Base-by-base conservation (phyloP, 805 yeast genomes). In the Grigorovia jiainica region DNA sequence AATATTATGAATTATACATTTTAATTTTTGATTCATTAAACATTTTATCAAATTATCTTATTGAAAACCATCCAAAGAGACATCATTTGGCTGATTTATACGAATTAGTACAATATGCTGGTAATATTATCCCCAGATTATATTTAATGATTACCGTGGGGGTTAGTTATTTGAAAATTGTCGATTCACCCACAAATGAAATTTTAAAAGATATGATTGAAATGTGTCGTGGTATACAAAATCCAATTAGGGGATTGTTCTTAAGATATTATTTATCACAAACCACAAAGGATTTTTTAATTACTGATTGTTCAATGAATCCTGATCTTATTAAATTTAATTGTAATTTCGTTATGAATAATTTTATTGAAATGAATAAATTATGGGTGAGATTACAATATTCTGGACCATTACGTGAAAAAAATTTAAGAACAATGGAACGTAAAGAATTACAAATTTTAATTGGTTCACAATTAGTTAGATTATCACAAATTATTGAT, bases 71-170 rank as follows among this genome's bases (percentile, higher is more conserved):
- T 55, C 78, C 80, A 10, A 71, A 73, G 41, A 78, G 78, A 52
- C 86, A 82, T 56, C 61, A 65, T 67, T 65, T 92, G 41, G 85
- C 95, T 0, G 97, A 92, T 58, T 70, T 92, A 41, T 92, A 92
- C 58, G 97, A 90, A 54, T 70, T 89, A 58, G 97, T 90, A 5
- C 97, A 92, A 61, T 92, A 92, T 57, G 87, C 95, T 1, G 95
- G 97, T 1, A 90, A 87, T 58, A 84, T 92, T 20, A 72, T 92
- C 13, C 98, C 98, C 2, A 72, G 98, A 44, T 67, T 92, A 43
- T 92, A 92, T 58, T 70, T 92, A 64, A 87, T 92, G 97, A 82
- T 92, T 34, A 90, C 95, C 2, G 90, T 92, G 13, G 98, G 98
- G 7, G 78, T 94, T 1, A 87, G 86, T 3, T 87, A 83, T 65